Conservation (phyloP, 257 asterid genomes). For the Solanum infundibuliforme region DNA sequence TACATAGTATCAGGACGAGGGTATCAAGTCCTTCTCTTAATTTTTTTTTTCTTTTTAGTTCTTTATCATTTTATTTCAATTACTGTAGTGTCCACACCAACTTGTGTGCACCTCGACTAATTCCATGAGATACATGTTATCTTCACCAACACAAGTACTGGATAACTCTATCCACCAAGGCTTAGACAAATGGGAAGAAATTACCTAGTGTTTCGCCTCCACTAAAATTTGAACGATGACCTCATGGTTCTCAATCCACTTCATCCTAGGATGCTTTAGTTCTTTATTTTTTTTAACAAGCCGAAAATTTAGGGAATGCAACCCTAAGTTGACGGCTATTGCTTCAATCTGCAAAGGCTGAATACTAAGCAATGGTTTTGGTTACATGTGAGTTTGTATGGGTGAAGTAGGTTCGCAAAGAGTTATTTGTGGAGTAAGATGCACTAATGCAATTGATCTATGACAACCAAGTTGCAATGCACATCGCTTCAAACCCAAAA, state of each 20-base stretch:
- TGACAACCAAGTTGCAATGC: not conserved
- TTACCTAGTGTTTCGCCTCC: not conserved
- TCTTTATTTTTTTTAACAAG: not conserved
- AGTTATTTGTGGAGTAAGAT: not conserved
- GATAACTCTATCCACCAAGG: not conserved
- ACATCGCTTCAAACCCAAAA: not conserved
- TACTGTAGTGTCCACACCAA: not conserved
- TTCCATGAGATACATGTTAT: not conserved
- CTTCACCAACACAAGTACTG: not conserved
- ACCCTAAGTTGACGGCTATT: not conserved
- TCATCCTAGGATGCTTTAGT: not conserved
- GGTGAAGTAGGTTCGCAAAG: not conserved
- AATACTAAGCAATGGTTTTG: not conserved
- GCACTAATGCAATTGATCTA: not conserved
- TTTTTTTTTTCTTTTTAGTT: not conserved
- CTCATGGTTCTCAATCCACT: not conserved
- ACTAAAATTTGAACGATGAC: not conserved
- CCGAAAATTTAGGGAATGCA: not conserved
- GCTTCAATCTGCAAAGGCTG: not conserved
- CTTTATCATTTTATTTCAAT: not conserved
- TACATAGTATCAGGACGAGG: not conserved
- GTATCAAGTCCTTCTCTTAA: not conserved
- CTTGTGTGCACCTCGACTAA: not conserved
- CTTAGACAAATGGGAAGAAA: not conserved
- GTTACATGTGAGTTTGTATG: not conserved